Base-by-base conservation (phyloP, 1,284 basidiomycete species). In the Rhodotorula sp. region DNA sequence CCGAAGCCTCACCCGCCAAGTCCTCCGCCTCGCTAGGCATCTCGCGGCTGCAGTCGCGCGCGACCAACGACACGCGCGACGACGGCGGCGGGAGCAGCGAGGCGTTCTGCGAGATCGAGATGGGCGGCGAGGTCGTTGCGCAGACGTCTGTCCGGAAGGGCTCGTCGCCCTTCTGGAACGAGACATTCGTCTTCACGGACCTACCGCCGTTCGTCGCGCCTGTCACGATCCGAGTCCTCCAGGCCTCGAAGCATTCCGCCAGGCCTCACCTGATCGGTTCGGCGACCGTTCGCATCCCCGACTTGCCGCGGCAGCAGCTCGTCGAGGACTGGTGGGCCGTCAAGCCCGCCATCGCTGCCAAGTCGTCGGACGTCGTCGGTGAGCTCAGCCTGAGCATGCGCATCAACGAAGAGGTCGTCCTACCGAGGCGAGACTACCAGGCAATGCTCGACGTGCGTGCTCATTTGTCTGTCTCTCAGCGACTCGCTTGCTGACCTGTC, bases 311-410 rank as follows among this genome's bases (percentile, higher is more conserved):
- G 49, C 87, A 88, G 23, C 89, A 91, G 75, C 80, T 82, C 13
- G 84, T 91, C 19, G 91, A 93, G 77, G 91, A 90, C 14, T 92
- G 90, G 90, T 92, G 88, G 81, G 89, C 90, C n/a, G 86, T 91
- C 23, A 81, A 71, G 66, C 68, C 74, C 7, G 52, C 46, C 8
- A 48, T n/a, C 25, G 21, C 57, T 52, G 19, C 67, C 1, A 74
- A 64, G 59, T 17, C 65, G 42, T 48, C 66, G 5, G 78, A 75
- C 13, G 67, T 58, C 4, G 85, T 87, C 9, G 91, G 91, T 48
- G 90, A 92, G 74, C 81, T 93, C 63, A 85, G 87, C 64, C 81
- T 93, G 78, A 89, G 88, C 76, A 81, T 92, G 62, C 84, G 85
- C 71, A 87, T 92, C 14, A 87, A 90, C 67, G 91, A 93, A 89